Evolutionary conservation across 1,284 basidiomycete species (phyloP), one percentile per base, ranked within the genome.

Genomic region (Rhizoctonia solani): DNA sequence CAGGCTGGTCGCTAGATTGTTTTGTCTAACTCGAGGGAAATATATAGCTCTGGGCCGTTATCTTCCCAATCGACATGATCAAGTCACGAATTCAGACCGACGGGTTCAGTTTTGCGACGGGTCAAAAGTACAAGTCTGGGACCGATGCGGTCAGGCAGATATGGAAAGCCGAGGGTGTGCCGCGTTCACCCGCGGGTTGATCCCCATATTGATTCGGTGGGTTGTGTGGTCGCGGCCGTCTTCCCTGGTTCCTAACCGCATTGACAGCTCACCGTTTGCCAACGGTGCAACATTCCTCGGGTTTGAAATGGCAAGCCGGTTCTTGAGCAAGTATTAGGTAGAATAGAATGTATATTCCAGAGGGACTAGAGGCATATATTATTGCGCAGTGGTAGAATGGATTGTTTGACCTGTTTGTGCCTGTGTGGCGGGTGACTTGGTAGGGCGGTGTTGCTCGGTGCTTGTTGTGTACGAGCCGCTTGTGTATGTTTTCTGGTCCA

Each of bases 31-130:
- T 52, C 70, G n/a, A n/a, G n/a, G n/a, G 32, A 66, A 21, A 5
- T 54, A 37, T 1, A 29, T 70, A 92, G 90, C 79, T 92, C 27
- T 92, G 90, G 90, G 87, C 83, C 25, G 81, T 91, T 9, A 94
- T 94, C 79, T 95, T 95, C 79, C 93, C 93, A 6, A 88, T 94
- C 76, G 95, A 96, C 77, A 93, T 97, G 83, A 87, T 98, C 76
- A 98, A 98, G 77, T 92, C 90, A 29, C 87, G 94, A 66, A 89
- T 98, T 81, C 96, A 98, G 79, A 98, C 95, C 0, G 96, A 98
- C 75, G 89, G 89, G 0, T 91, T 95, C 75, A 83, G 86, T 47
- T 80, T 85, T 4, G 77, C 84, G 21, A 87, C 87, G 66, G 89
- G 88, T 41, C 87, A 90, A 73, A 90, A 90, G 75, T 98, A 95